Percentiles rank a stretch among this genome's conserved stretches.
These are phyloP conservation scores for Rhodotorula babjevae DNA, from an alignment of 768 basidiomycete genomes.

Conservation along the genomic window DNA sequence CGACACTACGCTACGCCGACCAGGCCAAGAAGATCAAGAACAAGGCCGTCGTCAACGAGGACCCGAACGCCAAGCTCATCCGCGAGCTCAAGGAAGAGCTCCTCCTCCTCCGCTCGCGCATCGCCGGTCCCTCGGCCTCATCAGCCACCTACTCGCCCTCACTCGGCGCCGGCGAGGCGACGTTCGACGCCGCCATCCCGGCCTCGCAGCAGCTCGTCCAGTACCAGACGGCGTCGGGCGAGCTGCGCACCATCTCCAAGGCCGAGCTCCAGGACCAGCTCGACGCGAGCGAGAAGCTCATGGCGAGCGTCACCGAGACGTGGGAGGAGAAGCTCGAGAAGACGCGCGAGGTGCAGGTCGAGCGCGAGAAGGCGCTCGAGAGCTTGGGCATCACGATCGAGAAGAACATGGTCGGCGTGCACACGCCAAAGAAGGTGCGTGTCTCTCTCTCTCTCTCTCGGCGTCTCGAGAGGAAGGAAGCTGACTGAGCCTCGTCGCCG, in stretches of 20 bases:
- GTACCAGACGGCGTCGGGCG: conserved; percentile 86
- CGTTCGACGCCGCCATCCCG: conserved; percentile 80
- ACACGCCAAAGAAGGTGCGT: conserved; percentile 86
- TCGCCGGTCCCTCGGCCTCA: conserved; percentile 52
- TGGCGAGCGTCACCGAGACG: conserved; percentile 87
- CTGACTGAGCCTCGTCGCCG: neutral
- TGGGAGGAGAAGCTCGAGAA: conserved; percentile 91
- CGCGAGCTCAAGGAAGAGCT: conserved; percentile 98
- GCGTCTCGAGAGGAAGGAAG: no score
- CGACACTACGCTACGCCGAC: conserved; percentile 84
- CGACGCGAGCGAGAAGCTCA: conserved; percentile 88
- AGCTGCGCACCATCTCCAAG: conserved; percentile 91
- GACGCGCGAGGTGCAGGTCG: conserved; percentile 91
- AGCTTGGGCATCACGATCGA: conserved; percentile 97
- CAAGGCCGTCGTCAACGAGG: conserved; percentile 97
- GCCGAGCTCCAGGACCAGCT: conserved; percentile 96
- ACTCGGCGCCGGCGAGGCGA: conserved; percentile 57
- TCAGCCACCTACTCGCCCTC: neutral
- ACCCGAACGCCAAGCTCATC: conserved; percentile 97
- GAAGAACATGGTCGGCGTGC: conserved; percentile 92
- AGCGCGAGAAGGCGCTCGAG: conserved; percentile 94
- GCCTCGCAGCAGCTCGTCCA: conserved; percentile 93
- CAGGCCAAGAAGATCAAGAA: conserved; percentile 70
- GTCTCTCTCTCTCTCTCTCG: neutral
- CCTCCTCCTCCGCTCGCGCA: conserved; percentile 83